These are phyloP conservation scores for Dinochytrium kinnereticum DNA, from an alignment of 371 early-diverging fungal species.

Conservation along the genomic window DNA sequence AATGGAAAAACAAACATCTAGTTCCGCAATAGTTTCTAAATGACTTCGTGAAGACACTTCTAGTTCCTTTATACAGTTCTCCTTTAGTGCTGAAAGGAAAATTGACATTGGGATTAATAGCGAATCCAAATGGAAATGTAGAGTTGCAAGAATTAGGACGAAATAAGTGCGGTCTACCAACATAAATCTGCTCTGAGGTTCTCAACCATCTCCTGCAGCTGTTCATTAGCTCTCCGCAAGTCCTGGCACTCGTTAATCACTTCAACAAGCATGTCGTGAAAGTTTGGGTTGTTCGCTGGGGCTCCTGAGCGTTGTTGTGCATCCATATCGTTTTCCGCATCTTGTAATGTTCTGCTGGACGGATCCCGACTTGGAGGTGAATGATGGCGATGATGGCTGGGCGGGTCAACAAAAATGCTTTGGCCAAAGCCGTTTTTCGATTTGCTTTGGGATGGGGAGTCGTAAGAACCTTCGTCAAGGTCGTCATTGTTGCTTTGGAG, in stretches of 20 bases:
- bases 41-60: conserved; percentile 11
- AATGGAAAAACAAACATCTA: neutral
- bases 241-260: conserved; percentile 36
- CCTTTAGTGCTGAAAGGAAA: conserved; percentile 6
- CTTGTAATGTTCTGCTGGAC: neutral
- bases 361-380: neutral
- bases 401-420: conserved; percentile 2
- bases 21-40: neutral
- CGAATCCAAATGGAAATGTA: neutral
- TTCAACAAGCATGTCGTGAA: conserved; percentile 34
- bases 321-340: neutral
- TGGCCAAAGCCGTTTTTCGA: neutral
- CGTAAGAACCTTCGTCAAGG: neutral
- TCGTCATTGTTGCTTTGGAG: neutral
- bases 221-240: conserved; percentile 24
- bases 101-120: no score
- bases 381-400: neutral
- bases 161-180: neutral
- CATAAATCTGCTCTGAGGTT: conserved; percentile 2
- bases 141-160: neutral
- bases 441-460: neutral
- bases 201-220: conserved; percentile 10
- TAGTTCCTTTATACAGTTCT: conserved; percentile 13
- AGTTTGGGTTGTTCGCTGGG: neutral
- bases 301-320: neutral